Base-by-base conservation (phyloP, 2,329 filamentous ascomycete species). In the Alternaria angustiovoidea region DNA sequence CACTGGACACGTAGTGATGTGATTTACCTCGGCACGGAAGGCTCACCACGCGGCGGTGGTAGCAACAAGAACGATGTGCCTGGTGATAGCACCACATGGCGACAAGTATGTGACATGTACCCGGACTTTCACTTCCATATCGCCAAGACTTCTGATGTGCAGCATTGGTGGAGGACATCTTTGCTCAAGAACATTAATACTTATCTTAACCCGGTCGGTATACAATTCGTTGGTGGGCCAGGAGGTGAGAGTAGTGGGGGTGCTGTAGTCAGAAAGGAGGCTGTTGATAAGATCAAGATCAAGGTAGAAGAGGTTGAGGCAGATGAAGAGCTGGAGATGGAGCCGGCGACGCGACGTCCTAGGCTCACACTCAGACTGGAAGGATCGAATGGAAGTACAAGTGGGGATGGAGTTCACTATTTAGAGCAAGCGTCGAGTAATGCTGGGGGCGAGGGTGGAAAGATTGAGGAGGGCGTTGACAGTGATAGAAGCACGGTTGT, bases 1-100 rank as follows among this genome's bases (percentile, higher is more conserved):
- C 67, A 70, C 47, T 68, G 62, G 63, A 59, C 57, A 12, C 62
- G 59, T 12, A 5, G n/a, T 4, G 54, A 67, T 34, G 52, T 57
- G 2, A 18, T 61, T 4, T 38, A 32, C 39, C 43, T 65, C 7
- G 46, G 32, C 8, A 20, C 46, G 3, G 20, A 36, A 14, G n/a
- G 18, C 8, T 49, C 20, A 9, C 32, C 14, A 6, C 46, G 32
- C 22, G 46, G 30, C 9, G 24, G 34, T 14, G 36, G 34, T 7
- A 41, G 18, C 36, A 41, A 51, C 12, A 30, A 28, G 6, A 51
- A 41, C n/a, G 49, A 51, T 14, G 49, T 41, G 2, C 36, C 49
- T 4, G 32, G 22, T 4, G 49, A 51, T 16, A 51, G 12, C 18
- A 51, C 49, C 7, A 51, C 49, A 3, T 51, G 49, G 49, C n/a